Conservation (phyloP, 176 grass and related monocot species). For the Pharus latifolius region DNA sequence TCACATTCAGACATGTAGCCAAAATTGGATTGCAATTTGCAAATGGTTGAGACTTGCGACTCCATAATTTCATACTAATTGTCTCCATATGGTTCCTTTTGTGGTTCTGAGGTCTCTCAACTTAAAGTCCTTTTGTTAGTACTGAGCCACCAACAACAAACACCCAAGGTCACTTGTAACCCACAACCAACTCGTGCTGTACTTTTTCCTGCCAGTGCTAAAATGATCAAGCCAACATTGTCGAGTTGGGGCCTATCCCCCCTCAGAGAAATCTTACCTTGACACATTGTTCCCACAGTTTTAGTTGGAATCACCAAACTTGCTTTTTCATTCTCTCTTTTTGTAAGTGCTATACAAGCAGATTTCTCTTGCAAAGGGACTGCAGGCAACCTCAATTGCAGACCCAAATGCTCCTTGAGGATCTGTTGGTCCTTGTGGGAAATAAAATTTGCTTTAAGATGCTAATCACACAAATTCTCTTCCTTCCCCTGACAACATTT, state of each 20-base stretch:
- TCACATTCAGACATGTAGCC: neutral
- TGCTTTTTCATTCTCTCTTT: neutral
- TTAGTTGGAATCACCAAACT: neutral
- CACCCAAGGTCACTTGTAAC: neutral
- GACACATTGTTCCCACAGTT: neutral
- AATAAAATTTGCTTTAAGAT: neutral
- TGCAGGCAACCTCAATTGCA: neutral
- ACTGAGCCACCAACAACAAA: neutral
- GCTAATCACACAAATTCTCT: neutral
- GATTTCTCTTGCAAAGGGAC: neutral
- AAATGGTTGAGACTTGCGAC: neutral
- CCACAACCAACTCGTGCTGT: neutral
- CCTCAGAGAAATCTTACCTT: neutral
- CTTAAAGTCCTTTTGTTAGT: neutral
- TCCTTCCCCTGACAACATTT: neutral
- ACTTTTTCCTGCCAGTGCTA: neutral
- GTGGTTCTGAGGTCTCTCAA: neutral
- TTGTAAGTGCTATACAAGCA: neutral
- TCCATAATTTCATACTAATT: conserved; percentile 1
- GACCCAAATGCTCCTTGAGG: neutral
- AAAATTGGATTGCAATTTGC: conserved; percentile 22
- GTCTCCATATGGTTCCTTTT: neutral
- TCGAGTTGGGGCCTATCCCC: neutral
- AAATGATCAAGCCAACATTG: neutral
- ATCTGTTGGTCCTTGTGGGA: neutral